phyloP scores from a whole-genome alignment of 1,284 basidiomycete genomes.

The Gomphus bonarii region DNA sequence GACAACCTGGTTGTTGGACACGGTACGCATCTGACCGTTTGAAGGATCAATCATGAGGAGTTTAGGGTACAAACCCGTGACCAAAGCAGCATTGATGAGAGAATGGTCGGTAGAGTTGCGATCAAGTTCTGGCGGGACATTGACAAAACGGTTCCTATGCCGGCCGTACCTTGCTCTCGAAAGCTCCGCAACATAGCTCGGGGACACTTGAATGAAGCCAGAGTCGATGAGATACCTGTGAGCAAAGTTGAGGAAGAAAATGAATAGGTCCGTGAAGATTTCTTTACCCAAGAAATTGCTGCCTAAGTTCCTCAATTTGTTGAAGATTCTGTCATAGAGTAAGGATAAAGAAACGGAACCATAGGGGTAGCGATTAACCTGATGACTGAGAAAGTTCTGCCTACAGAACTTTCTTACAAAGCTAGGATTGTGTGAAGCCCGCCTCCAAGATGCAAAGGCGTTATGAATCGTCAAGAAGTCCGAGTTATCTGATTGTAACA shows the following conservation, averaged over 20 bases:
- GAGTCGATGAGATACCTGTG: slow-evolving; percentile 78
- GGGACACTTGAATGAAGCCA: slow-evolving; percentile 69
- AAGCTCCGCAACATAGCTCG: slow-evolving; percentile 60
- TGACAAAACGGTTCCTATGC: slow-evolving; percentile 67
- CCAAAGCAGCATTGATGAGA: slow-evolving; percentile 71
- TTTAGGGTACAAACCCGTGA: slow-evolving; percentile 89
- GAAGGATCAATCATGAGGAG: slow-evolving; percentile 62
- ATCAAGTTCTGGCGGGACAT: slow-evolving; percentile 66
- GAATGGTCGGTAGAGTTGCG: slow-evolving; percentile 53
- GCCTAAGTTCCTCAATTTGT: slow-evolving; percentile 94
- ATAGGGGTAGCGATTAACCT: slow-evolving; percentile 32
- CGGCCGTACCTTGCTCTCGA: slow-evolving; percentile 66
- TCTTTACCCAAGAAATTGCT: slow-evolving; percentile 79
- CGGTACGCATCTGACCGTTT: slow-evolving; percentile 59
- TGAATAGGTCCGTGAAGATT: slow-evolving; percentile 1
- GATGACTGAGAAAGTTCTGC: slow-evolving; percentile 78
- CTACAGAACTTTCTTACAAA: slow-evolving; percentile 72
- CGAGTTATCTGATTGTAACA: slow-evolving; percentile 61
- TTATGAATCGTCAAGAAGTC: slow-evolving; percentile 94
- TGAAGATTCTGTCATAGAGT: slow-evolving; percentile 60
- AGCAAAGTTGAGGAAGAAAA: slow-evolving; percentile 7
- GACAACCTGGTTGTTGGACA: slow-evolving; percentile 79
- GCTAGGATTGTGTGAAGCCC: slow-evolving; percentile 56
- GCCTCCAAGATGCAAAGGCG: slow-evolving; percentile 83
- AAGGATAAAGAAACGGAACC: background rate